A percentile compares a stretch with the other conserved stretches of the same genome.
These are phyloP conservation scores for Suillus occidentalis DNA, from an alignment of 768 basidiomycete genomes.

Conservation along the genomic window DNA sequence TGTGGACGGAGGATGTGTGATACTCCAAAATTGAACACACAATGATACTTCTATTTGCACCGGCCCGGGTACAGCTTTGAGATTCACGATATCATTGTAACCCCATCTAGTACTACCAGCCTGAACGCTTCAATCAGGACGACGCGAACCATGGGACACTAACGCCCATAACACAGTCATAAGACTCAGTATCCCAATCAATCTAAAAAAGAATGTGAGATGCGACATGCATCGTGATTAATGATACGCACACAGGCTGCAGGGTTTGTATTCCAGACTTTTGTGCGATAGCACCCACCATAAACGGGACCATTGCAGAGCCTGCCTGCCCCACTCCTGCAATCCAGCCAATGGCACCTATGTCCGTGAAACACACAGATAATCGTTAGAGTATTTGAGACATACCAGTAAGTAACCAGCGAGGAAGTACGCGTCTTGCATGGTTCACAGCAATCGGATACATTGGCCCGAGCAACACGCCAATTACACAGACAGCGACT, in stretches of 20 bases:
- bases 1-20: background rate
- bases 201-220: background rate
- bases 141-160: conserved; percentile 24
- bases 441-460: conserved; percentile 68
- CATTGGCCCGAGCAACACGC: conserved; percentile 52
- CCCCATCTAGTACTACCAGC: background rate
- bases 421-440: conserved; percentile 64
- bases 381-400: background rate
- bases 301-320: conserved; percentile 69
- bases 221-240: background rate
- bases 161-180: conserved; percentile 36
- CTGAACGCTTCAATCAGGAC: conserved; percentile 1
- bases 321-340: conserved; percentile 72
- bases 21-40: background rate
- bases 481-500: conserved; percentile 55
- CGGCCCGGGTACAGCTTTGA: background rate
- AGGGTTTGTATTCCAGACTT: conserved; percentile 51
- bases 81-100: background rate
- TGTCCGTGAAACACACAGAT: conserved; percentile 1
- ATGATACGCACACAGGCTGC: conserved; percentile 33
- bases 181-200: conserved; percentile 34
- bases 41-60: background rate
- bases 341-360: conserved; percentile 66
- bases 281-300: conserved; percentile 67
- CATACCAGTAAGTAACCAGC: conserved; percentile 58